phyloP scores from a whole-genome alignment of 2,329 filamentous ascomycete genomes.

The Aphanoascus verrucosus region DNA sequence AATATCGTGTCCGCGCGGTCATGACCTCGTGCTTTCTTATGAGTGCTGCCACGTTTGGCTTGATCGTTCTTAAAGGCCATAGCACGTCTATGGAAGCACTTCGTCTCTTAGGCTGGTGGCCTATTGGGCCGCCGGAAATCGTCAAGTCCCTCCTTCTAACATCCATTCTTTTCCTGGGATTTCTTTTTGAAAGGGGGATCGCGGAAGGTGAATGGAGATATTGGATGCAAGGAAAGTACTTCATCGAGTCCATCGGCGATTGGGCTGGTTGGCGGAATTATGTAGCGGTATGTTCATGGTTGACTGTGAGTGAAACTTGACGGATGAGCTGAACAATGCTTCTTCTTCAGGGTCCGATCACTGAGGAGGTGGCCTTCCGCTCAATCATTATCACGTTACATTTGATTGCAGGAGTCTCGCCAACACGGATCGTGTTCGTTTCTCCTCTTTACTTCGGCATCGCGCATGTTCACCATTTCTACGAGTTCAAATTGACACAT shows the following conservation, averaged over 20 bases:
- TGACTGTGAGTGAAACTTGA: slow-evolving; percentile 16
- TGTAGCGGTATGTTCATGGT: slow-evolving; percentile 54
- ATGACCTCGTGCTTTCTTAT: slow-evolving; percentile 62
- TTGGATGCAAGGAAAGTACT: slow-evolving; percentile 48
- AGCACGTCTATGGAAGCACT: slow-evolving; percentile 46
- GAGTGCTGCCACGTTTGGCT: slow-evolving; percentile 53
- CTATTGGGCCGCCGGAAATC: slow-evolving; percentile 55
- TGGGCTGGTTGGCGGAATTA: slow-evolving; percentile 82
- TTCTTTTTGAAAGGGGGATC: slow-evolving; percentile 68
- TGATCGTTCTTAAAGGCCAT: slow-evolving; percentile 49
- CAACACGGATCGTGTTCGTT: slow-evolving; percentile 57
- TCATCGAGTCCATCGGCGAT: slow-evolving; percentile 53
- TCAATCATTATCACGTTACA: slow-evolving; percentile 75
- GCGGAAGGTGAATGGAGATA: slow-evolving; percentile 59
- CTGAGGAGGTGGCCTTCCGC: slow-evolving; percentile 89
- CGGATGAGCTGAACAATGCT: slow-evolving; percentile 11
- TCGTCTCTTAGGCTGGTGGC: slow-evolving; percentile 71
- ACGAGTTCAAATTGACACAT: slow-evolving; percentile 79
- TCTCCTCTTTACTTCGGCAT: slow-evolving; percentile 85
- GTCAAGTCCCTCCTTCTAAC: slow-evolving; percentile 45
- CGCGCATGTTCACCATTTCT: slow-evolving; percentile 89
- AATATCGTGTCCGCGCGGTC: slow-evolving; percentile 71
- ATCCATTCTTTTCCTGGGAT: slow-evolving; percentile 59
- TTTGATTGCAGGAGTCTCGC: slow-evolving; percentile 54
- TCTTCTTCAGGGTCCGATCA: slow-evolving; percentile 59